Evolutionary conservation across 2,329 filamentous ascomycete genomes (phyloP).

Genomic region (Pezicula neosporulosa): DNA sequence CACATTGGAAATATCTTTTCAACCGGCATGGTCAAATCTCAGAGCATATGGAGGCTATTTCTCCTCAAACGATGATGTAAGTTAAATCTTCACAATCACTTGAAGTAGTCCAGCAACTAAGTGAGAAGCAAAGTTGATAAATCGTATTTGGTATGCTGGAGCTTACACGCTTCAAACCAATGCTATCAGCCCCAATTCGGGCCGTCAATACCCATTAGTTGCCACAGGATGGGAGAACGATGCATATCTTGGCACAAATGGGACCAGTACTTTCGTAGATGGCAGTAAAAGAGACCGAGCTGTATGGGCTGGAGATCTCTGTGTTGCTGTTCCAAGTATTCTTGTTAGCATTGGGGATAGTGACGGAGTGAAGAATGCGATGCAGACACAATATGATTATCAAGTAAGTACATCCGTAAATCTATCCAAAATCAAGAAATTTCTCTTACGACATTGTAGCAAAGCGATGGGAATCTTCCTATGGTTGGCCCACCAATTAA

Average conservation of each 20-base stretch:
- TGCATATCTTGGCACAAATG: slow-evolving; percentile 27
- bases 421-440: not conserved
- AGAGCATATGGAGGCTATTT: slow-evolving; percentile 53
- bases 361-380: slow-evolving; percentile 43
- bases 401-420: slow-evolving; percentile 7
- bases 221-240: slow-evolving; percentile 34
- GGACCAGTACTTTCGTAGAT: slow-evolving; percentile 36
- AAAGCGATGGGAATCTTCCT: slow-evolving; percentile 39
- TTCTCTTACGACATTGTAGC: slow-evolving; percentile 11
- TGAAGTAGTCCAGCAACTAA: no score
- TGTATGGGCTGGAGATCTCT: slow-evolving; percentile 61
- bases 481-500: slow-evolving; percentile 45
- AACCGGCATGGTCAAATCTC: slow-evolving; percentile 37
- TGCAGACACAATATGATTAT: slow-evolving; percentile 42
- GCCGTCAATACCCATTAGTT: slow-evolving; percentile 26
- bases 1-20: slow-evolving; percentile 33
- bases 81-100: slow-evolving; percentile 18
- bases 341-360: slow-evolving; percentile 52
- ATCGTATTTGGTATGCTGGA: slow-evolving; percentile 50
- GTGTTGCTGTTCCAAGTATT: slow-evolving; percentile 50
- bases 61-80: slow-evolving; percentile 37
- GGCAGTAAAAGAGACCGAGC: slow-evolving; percentile 57
- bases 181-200: slow-evolving; percentile 24
- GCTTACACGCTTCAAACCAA: slow-evolving; percentile 38
- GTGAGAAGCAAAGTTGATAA: slow-evolving; percentile 28